Base-by-base conservation (phyloP, 2,329 filamentous ascomycete genomes). In the Alternaria ventricosa region DNA sequence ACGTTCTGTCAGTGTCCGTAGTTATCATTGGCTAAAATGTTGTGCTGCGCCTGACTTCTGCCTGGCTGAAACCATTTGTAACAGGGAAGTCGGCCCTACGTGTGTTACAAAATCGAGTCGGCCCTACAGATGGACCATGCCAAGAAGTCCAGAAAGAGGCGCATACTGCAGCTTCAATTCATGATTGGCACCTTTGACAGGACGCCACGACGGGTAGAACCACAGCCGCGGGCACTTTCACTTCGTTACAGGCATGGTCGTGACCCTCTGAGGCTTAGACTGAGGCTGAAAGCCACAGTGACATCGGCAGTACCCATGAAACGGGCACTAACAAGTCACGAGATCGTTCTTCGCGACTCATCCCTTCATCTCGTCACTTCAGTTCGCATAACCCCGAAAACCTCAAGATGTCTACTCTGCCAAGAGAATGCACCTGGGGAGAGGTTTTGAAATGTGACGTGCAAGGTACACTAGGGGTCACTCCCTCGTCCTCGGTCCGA, bases 401-500 rank as follows among this genome's bases (percentile, higher is more conserved):
- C 36, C 36, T 46, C 33, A 1, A 46, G 49, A 54, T 60, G 41
- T 54, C 49, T 30, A n/a, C 20, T 41, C 41, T 47, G 57, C 57
- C 57, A 60, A 60, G 57, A 27, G 49, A 8, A 47, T 47, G 45
- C 49, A 60, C 25, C 46, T 47, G 36, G 25, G 30, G 36, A 25
- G 46, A 45, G 36, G 25, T 44, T 59, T 53, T 28, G 33, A 59
- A 49, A 59, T 46, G 57, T 59, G 10, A 45, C 33, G 23, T 53
- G 57, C 57, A 53, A 15, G 57, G 57, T 59, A 20, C 33, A 27
- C 27, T 22, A 46, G 47, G 33, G 49, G 47, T 9, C 25, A 27
- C 49, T 9, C 5, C 23, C 23, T 25, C 33, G n/a, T 51, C 15
- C 27, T 51, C 25, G 49, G 49, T 10, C 49, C 25, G 49, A 53